phyloP scores from a whole-genome alignment of 257 asterid genomes.

The Solanum habrochaites region DNA sequence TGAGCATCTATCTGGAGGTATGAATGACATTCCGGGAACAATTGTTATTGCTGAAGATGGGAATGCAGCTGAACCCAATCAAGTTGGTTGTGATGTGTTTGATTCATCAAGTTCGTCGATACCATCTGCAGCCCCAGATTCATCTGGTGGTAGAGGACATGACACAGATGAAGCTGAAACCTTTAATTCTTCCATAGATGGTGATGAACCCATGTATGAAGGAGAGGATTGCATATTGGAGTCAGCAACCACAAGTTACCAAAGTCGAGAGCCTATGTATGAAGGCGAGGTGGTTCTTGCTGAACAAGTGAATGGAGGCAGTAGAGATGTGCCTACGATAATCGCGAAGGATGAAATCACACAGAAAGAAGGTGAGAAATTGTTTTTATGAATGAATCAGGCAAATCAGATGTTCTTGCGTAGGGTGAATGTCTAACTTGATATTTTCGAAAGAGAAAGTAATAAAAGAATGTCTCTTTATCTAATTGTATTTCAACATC shows the following conservation, averaged over 20 bases:
- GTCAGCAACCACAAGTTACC: conserved; percentile 29
- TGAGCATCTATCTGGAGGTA: conserved; percentile 9
- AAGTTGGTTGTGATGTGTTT: conserved; percentile 18
- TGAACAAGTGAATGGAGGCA: conserved; percentile 41
- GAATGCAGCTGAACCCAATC: conserved; percentile 13
- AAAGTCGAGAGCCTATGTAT: conserved; percentile 73
- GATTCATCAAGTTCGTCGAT: conserved; percentile 20
- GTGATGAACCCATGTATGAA: conserved; percentile 66
- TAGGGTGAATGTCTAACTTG: neutral
- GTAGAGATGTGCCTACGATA: conserved; percentile 16
- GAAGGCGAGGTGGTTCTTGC: conserved; percentile 94
- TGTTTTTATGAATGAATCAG: neutral
- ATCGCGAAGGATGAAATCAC: conserved; percentile 35
- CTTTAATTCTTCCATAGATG: conserved; percentile 29
- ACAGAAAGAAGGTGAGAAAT: conserved; percentile 49
- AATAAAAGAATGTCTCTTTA: neutral
- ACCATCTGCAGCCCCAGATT: conserved; percentile 25
- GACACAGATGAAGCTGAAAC: conserved; percentile 26
- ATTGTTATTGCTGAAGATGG: conserved; percentile 18
- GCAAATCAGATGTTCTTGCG: neutral
- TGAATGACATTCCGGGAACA: conserved; percentile 13
- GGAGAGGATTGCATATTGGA: conserved; percentile 52
- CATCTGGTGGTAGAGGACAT: conserved; percentile 22
- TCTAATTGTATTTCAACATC: neutral
- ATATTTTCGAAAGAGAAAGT: neutral